A percentile compares a stretch with the other conserved stretches of the same genome.
phyloP scores from a whole-genome alignment of 2,329 filamentous ascomycete species.

The Hypoxylon sp. region DNA sequence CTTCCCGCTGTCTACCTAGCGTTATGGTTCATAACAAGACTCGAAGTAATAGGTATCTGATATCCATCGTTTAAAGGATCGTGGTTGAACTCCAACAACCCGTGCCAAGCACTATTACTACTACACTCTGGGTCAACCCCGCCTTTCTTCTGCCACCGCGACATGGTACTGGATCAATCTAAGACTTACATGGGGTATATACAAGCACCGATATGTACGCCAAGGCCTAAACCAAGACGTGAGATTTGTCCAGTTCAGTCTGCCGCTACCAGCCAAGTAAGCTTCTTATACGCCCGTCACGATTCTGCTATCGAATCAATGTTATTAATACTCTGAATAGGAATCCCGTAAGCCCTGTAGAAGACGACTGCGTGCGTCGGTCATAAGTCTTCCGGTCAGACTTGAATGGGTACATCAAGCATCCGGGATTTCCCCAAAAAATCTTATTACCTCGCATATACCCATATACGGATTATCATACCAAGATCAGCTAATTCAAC shows the following conservation, averaged over 20 bases:
- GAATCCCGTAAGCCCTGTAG: conserved; percentile 5
- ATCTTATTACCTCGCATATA: conserved; percentile 35
- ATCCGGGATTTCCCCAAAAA: conserved; percentile 27
- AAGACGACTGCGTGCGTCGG: conserved; percentile 23
- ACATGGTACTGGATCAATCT: conserved; percentile 44
- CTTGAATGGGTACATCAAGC: conserved; percentile 18
- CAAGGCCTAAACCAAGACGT: conserved; percentile 29
- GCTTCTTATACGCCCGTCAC: conserved; percentile 12
- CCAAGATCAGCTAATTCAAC: conserved; percentile 18
- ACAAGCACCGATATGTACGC: conserved; percentile 38
- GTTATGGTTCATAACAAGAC: conserved; percentile 22
- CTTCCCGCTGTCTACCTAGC: neutral
- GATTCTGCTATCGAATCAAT: conserved; percentile 15
- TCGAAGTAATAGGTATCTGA: conserved; percentile 32
- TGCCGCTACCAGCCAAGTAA: conserved; percentile 14
- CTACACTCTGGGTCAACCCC: conserved; percentile 37
- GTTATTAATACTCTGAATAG: conserved; percentile 12
- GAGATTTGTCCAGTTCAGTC: conserved; percentile 20
- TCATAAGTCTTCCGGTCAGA: conserved; percentile 14
- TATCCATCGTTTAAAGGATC: conserved; percentile 42
- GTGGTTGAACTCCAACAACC: conserved; percentile 40
- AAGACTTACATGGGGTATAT: conserved; percentile 36
- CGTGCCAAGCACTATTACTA: conserved; percentile 43
- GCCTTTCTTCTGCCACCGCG: conserved; percentile 38
- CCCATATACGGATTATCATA: conserved; percentile 32